These are phyloP conservation scores for Entomortierella parvispora DNA, from an alignment of 192 early-diverging fungal species.

Conservation along the genomic window DNA sequence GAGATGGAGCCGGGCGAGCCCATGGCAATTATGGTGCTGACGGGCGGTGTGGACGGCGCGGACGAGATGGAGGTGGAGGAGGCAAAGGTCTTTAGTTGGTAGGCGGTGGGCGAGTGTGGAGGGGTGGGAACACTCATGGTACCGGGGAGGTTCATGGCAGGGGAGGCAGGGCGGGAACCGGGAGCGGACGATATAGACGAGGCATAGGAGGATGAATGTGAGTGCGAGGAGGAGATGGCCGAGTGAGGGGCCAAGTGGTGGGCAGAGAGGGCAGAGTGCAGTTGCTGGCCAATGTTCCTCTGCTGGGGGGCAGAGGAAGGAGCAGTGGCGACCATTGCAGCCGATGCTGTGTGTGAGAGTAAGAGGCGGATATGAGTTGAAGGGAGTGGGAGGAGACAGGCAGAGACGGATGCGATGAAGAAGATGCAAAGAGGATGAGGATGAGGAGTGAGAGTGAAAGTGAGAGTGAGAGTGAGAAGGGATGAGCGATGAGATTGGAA, in stretches of 20 bases:
- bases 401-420: not conserved
- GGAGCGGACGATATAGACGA: slow-evolving; percentile 47
- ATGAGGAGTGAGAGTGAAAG: too few species aligned
- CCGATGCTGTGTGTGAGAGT: not conserved
- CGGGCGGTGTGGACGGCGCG: slow-evolving; percentile 35
- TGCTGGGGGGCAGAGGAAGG: slow-evolving; percentile 26
- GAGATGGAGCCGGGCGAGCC: slow-evolving; percentile 22
- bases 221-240: slow-evolving; percentile 13
- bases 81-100: slow-evolving; percentile 37
- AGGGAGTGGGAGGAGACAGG: not conserved
- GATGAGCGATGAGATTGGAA: not conserved
- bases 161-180: slow-evolving; percentile 38
- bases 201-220: slow-evolving; percentile 34
- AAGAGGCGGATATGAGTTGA: not conserved
- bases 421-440: not conserved
- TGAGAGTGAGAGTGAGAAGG: too few species aligned
- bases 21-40: slow-evolving; percentile 31
- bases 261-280: slow-evolving; percentile 31
- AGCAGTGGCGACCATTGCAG: slow-evolving; percentile 23
- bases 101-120: slow-evolving; percentile 40
- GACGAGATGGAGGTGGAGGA: slow-evolving; percentile 21
- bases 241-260: slow-evolving; percentile 41
- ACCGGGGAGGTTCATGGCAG: slow-evolving; percentile 22
- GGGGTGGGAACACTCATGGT: slow-evolving; percentile 28
- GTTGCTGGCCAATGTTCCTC: slow-evolving; percentile 27